Base-by-base conservation (phyloP, 1,139 yeast genomes). In the Geotrichum klebahnii region DNA sequence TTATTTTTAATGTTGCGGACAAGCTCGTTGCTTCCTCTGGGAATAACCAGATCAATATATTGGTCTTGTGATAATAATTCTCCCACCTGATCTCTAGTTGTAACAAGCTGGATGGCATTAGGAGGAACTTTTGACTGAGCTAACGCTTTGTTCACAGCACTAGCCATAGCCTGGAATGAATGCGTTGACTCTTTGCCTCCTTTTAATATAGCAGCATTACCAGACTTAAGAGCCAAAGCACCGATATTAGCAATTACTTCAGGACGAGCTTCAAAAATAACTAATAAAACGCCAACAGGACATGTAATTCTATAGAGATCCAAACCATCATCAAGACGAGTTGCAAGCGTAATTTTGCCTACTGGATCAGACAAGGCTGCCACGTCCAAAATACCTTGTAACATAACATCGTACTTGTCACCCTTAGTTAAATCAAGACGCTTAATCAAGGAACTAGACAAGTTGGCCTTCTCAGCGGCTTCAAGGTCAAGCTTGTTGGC, bases 161-260 rank as follows among this genome's bases (percentile, higher is more conserved):
- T 73, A 50, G 97, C 80, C 82, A 94, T 82, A 37, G 82, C 84
- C 58, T 81, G 78, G 68, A 94, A 94, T 0, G 97, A 87, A 62
- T 87, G 79, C 41, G 77, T 71, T 6, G 95, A 84, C 67, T 94
- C 99, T 67, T 89, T 90, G 54, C 99, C 99, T 57, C 99, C 98
- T 70, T 94, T 94, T 63, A 94, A 76, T 51, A 94, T 92, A 50
- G 97, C 98, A 5, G 97, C 86, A 50, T 68, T 71, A 31, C 97
- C 97, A 1, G 97, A 88, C 67, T 94, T 94, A 64, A 94, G 82
- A 20, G 97, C 96, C 63, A 94, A 75, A 0, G 98, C 95, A 10
- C 97, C 84, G 62, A 94, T 92, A 66, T 94, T 94, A 50, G 98
- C 98, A 71, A 94, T 92, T 14, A 94, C 98, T 66, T 94, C 99